phyloP scores from a whole-genome alignment of 2,329 filamentous ascomycete species.

The Apiospora sp. region DNA sequence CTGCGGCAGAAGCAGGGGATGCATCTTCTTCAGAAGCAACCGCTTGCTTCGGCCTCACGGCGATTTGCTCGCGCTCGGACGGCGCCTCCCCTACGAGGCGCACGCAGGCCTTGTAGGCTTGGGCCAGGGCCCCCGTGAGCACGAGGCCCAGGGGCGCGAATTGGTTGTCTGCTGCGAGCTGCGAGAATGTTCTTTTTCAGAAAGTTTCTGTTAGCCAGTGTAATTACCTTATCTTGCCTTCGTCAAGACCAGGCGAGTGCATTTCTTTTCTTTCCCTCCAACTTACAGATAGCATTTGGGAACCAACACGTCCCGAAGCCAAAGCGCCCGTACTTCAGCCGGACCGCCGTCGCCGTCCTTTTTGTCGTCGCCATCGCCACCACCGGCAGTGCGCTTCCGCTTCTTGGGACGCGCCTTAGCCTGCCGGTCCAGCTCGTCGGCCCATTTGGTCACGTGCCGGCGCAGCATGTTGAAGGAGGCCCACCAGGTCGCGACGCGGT shows the following conservation, averaged over 20 bases:
- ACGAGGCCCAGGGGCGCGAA: constrained; percentile 76
- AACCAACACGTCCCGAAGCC: constrained; percentile 50
- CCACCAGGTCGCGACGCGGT: constrained; percentile 85
- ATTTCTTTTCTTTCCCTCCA: neutral
- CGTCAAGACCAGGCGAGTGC: neutral
- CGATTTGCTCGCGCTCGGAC: constrained; percentile 26
- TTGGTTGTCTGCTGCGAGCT: constrained; percentile 74
- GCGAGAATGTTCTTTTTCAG: constrained; percentile 66
- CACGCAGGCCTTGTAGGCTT: constrained; percentile 57
- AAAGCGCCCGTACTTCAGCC: constrained; percentile 42
- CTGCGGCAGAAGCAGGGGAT: neutral
- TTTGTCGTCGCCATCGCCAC: constrained; percentile 27
- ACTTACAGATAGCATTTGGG: constrained; percentile 53
- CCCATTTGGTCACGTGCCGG: constrained; percentile 67
- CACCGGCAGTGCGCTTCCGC: constrained; percentile 48
- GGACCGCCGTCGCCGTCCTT: constrained; percentile 24
- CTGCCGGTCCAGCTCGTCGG: constrained; percentile 43
- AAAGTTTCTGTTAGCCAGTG: neutral
- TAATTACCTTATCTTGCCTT: neutral
- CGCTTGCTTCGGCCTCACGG: neutral
- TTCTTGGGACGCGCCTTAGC: constrained; percentile 42
- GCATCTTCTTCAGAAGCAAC: neutral
- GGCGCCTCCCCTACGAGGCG: constrained; percentile 41
- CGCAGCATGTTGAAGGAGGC: constrained; percentile 74
- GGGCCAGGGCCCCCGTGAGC: constrained; percentile 70